Evolutionary conservation across 345 rosid genomes (phyloP), one percentile per base, ranked within the genome.

Genomic region (Clarkia xantiana): DNA sequence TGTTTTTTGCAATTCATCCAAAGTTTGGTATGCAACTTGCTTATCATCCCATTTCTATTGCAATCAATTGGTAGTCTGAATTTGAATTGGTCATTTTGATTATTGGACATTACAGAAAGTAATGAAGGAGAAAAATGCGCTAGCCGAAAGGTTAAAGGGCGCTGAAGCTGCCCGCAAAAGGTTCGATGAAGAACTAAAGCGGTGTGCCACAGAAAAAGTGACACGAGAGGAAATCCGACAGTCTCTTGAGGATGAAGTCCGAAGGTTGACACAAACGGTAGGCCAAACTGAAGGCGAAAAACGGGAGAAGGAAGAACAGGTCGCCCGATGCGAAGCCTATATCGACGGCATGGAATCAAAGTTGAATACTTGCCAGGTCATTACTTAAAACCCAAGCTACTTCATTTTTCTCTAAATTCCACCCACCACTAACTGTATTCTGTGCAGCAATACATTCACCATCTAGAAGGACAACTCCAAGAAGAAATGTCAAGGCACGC

Each of bases 211-310:
- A 0, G 95, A 93, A 66, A 93, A 87, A 49, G 82, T 63, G 60
- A 77, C 72, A 12, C 76, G 91, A 17, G 97, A 87, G 57, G 97
- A 93, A 76, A 52, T 84, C 47, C 78, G 97, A 43, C 83, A 84
- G 57, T 84, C 97, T 10, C 83, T 80, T 34, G 94, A 93, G 77
- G 91, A 78, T 16, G 88, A 93, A 68, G 79, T 93, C 55, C 76
- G 80, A 65, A 58, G 84, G 53, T 62, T 93, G 61, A 87, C 86
- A 46, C 77, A 80, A 68, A 82, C 94, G 48, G 77, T 82, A 16
- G 94, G 82, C 57, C 96, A 93, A 67, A 84, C 88, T 15, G 84
- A 84, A 76, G 97, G 78, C 62, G 99, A 93, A 67, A 93, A 84
- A 72, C 79, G 80, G 55, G 82, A 93, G 68, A 93, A 87, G 54